Evolutionary conservation across 352 stramenopile genomes (phyloP), one percentile per base, ranked within the genome.

Genomic region (Globisporangium iwayamae): DNA sequence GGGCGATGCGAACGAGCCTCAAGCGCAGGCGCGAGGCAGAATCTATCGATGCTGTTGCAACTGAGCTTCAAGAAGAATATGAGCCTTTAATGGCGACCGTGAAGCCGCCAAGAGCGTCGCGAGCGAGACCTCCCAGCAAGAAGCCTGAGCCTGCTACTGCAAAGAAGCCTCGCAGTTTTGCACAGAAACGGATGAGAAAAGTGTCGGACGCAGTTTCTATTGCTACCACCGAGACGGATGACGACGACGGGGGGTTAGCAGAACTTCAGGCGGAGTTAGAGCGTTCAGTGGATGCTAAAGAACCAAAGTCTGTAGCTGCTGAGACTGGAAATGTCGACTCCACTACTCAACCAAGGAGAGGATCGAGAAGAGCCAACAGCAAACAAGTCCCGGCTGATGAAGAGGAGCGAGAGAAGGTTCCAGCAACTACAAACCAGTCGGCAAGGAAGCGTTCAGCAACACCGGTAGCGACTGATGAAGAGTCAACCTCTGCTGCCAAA

Each of bases 181-280:
- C 47, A 4, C 14, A 36, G 3, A 36, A n/a, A 6, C 36, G 36
- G 22, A n/a, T 22, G 9, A 47, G 43, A 8, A 51, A 62, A 11
- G 8, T 54, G 25, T 58, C 59, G 46, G 70, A 68, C 22, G 55
- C 64, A 3, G 54, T 64, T 8, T 75, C 66, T 30, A 51, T 52
- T 6, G 62, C 58, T 1, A 63, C 65, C 14, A 72, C 68, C 3
- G 67, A 75, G 34, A 76, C 25, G 16, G 50, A 56, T 34, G 50
- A 64, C 56, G 74, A 74, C 53, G 47, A 54, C n/a, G 67, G 67
- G 9, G 52, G 66, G 2, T 59, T 80, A 30, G 64, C 52, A 14
- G 72, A 77, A 43, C 64, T 81, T 5, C 46, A 85, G 66, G 67
- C 63, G 11, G 66, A 81, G 48, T 38, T 81, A 9, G 56, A 41